Evolutionary conservation across 2,329 filamentous ascomycete species (phyloP).

Genomic region (Nothophoma quercina): DNA sequence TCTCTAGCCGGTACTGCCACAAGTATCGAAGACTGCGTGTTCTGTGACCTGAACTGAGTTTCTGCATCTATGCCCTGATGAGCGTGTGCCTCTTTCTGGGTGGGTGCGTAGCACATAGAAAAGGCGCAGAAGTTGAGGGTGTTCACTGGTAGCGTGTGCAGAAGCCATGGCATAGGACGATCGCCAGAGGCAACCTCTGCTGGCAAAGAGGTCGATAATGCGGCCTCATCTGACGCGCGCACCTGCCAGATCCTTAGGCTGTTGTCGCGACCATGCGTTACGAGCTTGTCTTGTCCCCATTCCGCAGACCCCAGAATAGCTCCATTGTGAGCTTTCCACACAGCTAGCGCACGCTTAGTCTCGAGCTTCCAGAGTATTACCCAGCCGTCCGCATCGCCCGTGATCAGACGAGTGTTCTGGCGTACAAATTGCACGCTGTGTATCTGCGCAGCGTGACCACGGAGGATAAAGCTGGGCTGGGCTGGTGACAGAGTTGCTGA

Average conservation of each 20-base stretch:
- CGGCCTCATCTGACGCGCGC: slow-evolving; percentile 64
- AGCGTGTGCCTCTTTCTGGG: background rate
- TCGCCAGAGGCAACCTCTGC: slow-evolving; percentile 65
- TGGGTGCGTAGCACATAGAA: slow-evolving; percentile 59
- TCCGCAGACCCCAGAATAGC: slow-evolving; percentile 76
- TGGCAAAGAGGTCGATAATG: slow-evolving; percentile 73
- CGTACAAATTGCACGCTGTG: slow-evolving; percentile 78
- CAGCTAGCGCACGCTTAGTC: slow-evolving; percentile 79
- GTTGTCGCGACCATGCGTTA: slow-evolving; percentile 94
- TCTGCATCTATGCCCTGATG: slow-evolving; percentile 7
- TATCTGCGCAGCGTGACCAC: slow-evolving; percentile 83
- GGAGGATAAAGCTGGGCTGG: slow-evolving; percentile 74
- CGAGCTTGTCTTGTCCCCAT: slow-evolving; percentile 76
- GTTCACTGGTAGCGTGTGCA: slow-evolving; percentile 85
- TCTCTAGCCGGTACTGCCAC: slow-evolving; percentile 74
- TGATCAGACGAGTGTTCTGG: slow-evolving; percentile 77
- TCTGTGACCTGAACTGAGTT: background rate
- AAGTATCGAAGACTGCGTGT: slow-evolving; percentile 56
- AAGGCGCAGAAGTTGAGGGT: slow-evolving; percentile 96
- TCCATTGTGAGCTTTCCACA: slow-evolving; percentile 85
- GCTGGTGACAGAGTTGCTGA: slow-evolving; percentile 54
- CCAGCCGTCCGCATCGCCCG: slow-evolving; percentile 90
- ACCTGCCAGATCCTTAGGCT: slow-evolving; percentile 87
- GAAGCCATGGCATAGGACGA: slow-evolving; percentile 77
- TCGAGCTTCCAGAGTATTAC: slow-evolving; percentile 85